A percentile compares a stretch with the other conserved stretches of the same genome.
Evolutionary conservation across 1,284 basidiomycete genomes (phyloP).

Genomic region (Coniferiporia sulphurascens): DNA sequence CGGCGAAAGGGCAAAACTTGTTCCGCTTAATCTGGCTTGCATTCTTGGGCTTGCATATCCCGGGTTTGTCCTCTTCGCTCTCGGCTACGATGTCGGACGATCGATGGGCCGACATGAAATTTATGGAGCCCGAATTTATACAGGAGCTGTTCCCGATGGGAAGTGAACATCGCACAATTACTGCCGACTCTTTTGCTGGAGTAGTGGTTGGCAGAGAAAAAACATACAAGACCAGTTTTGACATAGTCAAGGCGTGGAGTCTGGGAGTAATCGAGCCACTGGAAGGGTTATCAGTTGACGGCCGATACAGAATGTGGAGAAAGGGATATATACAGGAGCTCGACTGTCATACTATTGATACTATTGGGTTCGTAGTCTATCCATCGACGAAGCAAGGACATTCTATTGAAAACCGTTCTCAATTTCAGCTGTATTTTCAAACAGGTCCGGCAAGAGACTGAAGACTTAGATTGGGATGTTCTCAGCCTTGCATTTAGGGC

Average conservation of each 20-base stretch:
- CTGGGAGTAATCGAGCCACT: constrained; percentile 48
- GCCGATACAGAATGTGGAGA: constrained; percentile 37
- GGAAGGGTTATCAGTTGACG: constrained; percentile 36
- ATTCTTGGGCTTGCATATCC: constrained; percentile 70
- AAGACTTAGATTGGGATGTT: constrained; percentile 59
- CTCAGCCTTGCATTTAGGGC: constrained; percentile 66
- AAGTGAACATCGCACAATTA: constrained; percentile 27
- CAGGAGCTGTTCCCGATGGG: constrained; percentile 48
- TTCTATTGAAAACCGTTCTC: background rate
- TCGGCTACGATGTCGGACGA: constrained; percentile 48
- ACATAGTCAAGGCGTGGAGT: constrained; percentile 64
- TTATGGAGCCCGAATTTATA: constrained; percentile 32
- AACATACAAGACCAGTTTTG: constrained; percentile 54
- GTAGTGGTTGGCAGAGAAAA: constrained; percentile 60
- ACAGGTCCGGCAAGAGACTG: constrained; percentile 41
- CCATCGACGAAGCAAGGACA: too few relatives aligned
- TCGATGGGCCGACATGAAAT: constrained; percentile 48
- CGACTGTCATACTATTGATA: background rate
- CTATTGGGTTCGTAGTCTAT: constrained; percentile 7
- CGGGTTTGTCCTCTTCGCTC: constrained; percentile 50
- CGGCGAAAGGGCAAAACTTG: constrained; percentile 47
- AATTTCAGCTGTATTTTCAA: constrained; percentile 33
- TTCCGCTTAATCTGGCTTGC: constrained; percentile 77
- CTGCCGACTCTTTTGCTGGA: constrained; percentile 58
- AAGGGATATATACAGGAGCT: background rate